Percentiles rank a stretch among this genome's conserved stretches.
Conservation (phyloP, 352 stramenopile genomes). For the Globisporangium canariense region DNA sequence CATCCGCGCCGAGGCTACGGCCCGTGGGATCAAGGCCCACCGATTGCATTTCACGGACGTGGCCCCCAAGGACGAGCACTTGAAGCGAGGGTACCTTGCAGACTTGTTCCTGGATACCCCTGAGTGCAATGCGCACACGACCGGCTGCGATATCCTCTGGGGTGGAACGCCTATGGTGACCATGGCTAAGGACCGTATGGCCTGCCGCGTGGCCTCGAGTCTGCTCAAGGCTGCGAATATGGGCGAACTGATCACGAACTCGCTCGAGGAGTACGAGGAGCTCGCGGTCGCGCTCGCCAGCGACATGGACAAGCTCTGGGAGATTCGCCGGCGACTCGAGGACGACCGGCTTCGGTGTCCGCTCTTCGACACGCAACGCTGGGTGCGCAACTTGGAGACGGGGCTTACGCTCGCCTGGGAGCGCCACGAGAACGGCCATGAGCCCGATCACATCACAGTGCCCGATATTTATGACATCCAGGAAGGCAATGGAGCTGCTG, state of each 20-base stretch:
- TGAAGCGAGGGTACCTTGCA: constrained; percentile 83
- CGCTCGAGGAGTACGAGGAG: constrained; percentile 89
- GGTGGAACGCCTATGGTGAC: constrained; percentile 89
- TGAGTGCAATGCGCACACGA: constrained; percentile 91
- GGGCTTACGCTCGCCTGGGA: constrained; percentile 70
- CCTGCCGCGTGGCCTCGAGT: constrained; percentile 84
- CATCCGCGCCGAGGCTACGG: constrained; percentile 73
- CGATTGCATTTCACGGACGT: constrained; percentile 86
- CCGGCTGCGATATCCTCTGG: constrained; percentile 92
- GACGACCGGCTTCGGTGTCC: constrained; percentile 58
- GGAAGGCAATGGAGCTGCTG: neutral
- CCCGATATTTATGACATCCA: constrained; percentile 65
- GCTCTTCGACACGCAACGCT: constrained; percentile 82
- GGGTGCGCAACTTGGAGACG: constrained; percentile 84
- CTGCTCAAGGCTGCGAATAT: constrained; percentile 81
- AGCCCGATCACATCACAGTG: constrained; percentile 78
- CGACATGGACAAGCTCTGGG: constrained; percentile 82
- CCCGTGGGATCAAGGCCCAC: constrained; percentile 63
- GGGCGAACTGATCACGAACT: constrained; percentile 69
- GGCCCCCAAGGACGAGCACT: constrained; percentile 87
- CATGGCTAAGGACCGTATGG: constrained; percentile 88
- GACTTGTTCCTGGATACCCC: constrained; percentile 93
- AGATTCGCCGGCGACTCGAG: constrained; percentile 68
- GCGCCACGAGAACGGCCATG: constrained; percentile 57
- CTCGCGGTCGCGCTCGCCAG: constrained; percentile 85